Evolutionary conservation across 768 basidiomycete species (phyloP), one percentile per base, ranked within the genome.

Genomic region (Collybia sp.): DNA sequence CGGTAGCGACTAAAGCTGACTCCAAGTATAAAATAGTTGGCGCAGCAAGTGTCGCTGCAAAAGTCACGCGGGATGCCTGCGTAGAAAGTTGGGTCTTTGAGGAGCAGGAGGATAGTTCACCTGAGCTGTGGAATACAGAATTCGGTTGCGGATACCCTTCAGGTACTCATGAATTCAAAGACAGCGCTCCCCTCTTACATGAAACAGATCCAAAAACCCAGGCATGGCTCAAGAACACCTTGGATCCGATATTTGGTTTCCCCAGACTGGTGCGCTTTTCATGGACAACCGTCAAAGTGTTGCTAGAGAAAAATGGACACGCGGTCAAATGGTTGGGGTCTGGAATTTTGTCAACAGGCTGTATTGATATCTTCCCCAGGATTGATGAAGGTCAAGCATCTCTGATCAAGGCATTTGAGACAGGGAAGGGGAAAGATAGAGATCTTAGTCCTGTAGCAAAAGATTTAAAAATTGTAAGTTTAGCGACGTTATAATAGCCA

Each of bases 31-130:
- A 93, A 58, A 94, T 99, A 49, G 96, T 99, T 48, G 87, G 92
- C 16, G 96, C 96, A 5, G 96, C 95, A 1, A 93, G 90, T 61
- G 91, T 98, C n/a, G 93, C 93, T 2, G 96, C 96, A 2, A 99
- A 99, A 66, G 93, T 95, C 19, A 97, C 94, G 0, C 75, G 95
- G 46, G 95, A 98, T 58, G 82, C 85, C 6, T 93, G 92, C 64
- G 72, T 97, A 15, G 85, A 94, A 49, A 75, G 75, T 2, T 98
- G 95, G 95, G 58, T 72, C 9, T 94, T 84, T 52, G 81, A 88
- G 62, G 89, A 91, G 57, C 70, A 66, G 25, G 58, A 58, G 9
- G 58, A 62, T 2, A 53, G 60, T 33, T 45, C 48, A 39, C 18
- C 44, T 15, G 52, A 52, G 12, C 1, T 20, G 34, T 70, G 70